phyloP scores from a whole-genome alignment of 768 basidiomycete species.

The Cantharellus anzutake region DNA sequence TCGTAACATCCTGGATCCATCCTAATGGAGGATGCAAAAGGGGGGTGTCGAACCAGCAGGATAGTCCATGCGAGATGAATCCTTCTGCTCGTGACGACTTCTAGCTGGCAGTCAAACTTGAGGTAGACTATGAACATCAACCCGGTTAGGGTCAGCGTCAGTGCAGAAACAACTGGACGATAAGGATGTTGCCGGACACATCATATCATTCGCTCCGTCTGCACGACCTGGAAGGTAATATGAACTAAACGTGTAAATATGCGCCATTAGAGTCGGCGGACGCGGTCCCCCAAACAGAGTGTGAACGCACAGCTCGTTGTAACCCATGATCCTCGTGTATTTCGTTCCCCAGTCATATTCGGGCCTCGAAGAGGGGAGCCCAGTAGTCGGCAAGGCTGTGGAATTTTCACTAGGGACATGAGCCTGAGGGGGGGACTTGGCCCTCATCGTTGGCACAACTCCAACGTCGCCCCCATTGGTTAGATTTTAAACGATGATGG shows the following conservation, averaged over 20 bases:
- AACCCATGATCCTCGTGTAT: background rate
- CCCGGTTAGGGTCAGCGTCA: too few relatives aligned
- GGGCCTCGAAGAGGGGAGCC: too few relatives aligned
- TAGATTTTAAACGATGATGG: background rate
- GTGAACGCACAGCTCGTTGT: background rate
- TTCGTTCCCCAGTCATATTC: too few relatives aligned
- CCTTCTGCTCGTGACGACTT: background rate
- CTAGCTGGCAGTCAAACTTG: background rate
- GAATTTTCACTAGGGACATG: too few relatives aligned
- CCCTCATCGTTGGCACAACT: too few relatives aligned
- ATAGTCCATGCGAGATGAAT: slow-evolving; percentile 35
- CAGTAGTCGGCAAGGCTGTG: too few relatives aligned
- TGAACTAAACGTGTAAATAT: slow-evolving; percentile 38
- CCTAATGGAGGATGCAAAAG: slow-evolving; percentile 41
- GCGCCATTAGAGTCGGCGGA: background rate
- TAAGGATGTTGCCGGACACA: slow-evolving; percentile 11
- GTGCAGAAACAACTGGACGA: background rate
- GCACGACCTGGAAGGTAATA: slow-evolving; percentile 64
- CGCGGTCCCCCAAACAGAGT: background rate
- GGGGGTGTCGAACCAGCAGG: slow-evolving; percentile 46
- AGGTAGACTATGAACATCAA: background rate
- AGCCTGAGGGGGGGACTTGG: too few relatives aligned
- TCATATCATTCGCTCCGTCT: slow-evolving; percentile 78
- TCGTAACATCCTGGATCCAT: slow-evolving; percentile 33
- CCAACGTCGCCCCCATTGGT: too few relatives aligned